phyloP scores from a whole-genome alignment of 768 basidiomycete genomes.

The Rhizopogon roseolus region DNA sequence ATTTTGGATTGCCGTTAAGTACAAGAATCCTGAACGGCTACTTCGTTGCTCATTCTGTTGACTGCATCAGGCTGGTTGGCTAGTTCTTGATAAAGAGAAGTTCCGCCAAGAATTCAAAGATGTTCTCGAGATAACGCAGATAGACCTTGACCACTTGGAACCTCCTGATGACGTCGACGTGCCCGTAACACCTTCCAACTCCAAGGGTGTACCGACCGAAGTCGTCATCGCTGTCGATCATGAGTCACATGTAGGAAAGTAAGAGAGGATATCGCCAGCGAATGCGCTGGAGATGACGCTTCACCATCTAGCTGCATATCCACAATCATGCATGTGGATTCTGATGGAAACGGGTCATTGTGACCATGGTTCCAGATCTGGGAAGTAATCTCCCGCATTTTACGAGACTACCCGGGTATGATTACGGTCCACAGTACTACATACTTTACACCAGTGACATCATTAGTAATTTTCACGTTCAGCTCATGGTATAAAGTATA shows the following conservation, averaged over 20 bases:
- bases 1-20: neutral
- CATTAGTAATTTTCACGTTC: no score
- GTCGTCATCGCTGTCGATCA: neutral
- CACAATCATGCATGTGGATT: no score
- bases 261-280: neutral
- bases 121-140: neutral
- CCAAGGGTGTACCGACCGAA: neutral
- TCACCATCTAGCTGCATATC: no score
- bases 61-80: neutral
- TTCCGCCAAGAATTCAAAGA: neutral
- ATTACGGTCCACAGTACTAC: no score
- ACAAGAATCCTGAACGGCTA: no score
- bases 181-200: neutral
- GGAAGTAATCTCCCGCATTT: no score
- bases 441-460: no score
- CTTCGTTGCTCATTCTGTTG: neutral
- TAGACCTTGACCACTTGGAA: neutral
- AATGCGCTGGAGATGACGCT: neutral
- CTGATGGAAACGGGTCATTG: no score
- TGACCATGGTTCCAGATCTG: no score
- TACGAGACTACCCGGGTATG: no score
- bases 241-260: neutral
- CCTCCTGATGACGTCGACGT: neutral
- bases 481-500: no score
- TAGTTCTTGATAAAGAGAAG: neutral